Conservation (phyloP, 108 stramenopile genomes). For the Conticribra guillardii region DNA sequence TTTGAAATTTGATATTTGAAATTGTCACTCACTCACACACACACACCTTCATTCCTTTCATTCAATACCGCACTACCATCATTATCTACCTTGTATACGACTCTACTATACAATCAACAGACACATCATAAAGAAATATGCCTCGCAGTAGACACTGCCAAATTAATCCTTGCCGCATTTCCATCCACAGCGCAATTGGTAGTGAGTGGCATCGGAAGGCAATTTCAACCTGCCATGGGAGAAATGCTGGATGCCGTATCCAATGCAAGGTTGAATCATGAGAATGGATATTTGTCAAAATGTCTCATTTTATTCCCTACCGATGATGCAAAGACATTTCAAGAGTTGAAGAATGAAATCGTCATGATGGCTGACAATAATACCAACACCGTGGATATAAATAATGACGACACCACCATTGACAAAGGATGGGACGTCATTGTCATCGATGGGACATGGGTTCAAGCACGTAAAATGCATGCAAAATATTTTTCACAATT, state of each 20-base stretch:
- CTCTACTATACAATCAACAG: background rate
- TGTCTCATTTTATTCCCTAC: slow-evolving; percentile 73
- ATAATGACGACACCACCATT: background rate
- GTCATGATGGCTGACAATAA: too few species aligned
- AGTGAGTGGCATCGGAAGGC: slow-evolving; percentile 58
- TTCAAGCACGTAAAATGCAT: slow-evolving; percentile 71
- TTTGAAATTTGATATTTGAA: background rate
- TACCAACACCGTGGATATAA: too few species aligned
- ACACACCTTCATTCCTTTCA: too few species aligned
- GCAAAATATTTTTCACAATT: slow-evolving; percentile 26
- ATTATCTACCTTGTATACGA: too few species aligned
- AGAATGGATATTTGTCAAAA: slow-evolving; percentile 20
- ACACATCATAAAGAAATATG: slow-evolving; percentile 79
- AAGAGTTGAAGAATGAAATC: too few species aligned
- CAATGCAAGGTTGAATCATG: slow-evolving; percentile 5
- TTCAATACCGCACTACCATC: too few species aligned
- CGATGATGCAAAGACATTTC: slow-evolving; percentile 61
- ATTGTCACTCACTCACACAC: background rate
- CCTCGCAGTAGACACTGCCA: slow-evolving; percentile 77
- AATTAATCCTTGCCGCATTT: slow-evolving; percentile 65
- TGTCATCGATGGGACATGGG: slow-evolving; percentile 80
- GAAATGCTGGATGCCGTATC: slow-evolving; percentile 50
- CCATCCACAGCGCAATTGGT: slow-evolving; percentile 57
- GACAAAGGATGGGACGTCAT: slow-evolving; percentile 51
- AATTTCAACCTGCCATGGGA: slow-evolving; percentile 62